Evolutionary conservation across 2,329 filamentous ascomycete genomes (phyloP).

Genomic region (Coleophoma crateriformis): DNA sequence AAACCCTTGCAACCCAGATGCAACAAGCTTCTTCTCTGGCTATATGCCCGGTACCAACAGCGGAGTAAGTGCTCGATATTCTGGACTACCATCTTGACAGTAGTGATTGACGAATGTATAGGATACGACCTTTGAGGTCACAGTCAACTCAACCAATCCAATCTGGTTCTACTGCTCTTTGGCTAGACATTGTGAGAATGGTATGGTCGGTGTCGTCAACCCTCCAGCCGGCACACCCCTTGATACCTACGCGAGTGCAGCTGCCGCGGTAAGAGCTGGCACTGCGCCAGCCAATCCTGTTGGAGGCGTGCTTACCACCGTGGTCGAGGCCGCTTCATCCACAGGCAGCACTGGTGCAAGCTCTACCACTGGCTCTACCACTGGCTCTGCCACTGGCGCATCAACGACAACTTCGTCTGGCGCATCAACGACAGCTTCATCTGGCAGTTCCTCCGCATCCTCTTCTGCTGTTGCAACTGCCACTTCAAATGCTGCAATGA

Average conservation of each 20-base stretch:
- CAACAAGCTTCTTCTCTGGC: not conserved
- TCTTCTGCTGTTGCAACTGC: not conserved
- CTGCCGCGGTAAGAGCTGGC: not conserved
- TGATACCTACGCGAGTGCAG: conserved; percentile 7
- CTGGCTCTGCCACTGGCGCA: not conserved
- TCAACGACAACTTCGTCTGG: not conserved
- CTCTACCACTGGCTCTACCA: not conserved
- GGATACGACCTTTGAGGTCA: conserved; percentile 14
- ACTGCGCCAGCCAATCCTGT: conserved; percentile 4
- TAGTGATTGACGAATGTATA: not conserved
- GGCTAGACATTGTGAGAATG: conserved; percentile 31
- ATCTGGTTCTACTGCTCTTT: conserved; percentile 37
- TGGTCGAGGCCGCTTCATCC: conserved; percentile 15
- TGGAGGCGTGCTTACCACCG: conserved; percentile 10
- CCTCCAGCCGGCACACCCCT: conserved; percentile 14
- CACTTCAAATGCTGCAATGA: conserved; percentile 2
- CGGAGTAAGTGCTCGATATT: conserved; percentile 1
- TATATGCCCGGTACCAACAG: not conserved
- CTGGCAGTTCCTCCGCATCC: conserved; percentile 1
- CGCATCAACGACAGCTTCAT: not conserved
- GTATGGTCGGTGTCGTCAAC: conserved; percentile 39
- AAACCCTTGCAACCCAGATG: not conserved
- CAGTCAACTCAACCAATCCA: conserved; percentile 31
- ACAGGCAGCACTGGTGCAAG: conserved; percentile 24
- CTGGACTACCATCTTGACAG: too few species aligned